phyloP scores from a whole-genome alignment of 1,139 yeast genomes.

The Sugiyamaella japonica region DNA sequence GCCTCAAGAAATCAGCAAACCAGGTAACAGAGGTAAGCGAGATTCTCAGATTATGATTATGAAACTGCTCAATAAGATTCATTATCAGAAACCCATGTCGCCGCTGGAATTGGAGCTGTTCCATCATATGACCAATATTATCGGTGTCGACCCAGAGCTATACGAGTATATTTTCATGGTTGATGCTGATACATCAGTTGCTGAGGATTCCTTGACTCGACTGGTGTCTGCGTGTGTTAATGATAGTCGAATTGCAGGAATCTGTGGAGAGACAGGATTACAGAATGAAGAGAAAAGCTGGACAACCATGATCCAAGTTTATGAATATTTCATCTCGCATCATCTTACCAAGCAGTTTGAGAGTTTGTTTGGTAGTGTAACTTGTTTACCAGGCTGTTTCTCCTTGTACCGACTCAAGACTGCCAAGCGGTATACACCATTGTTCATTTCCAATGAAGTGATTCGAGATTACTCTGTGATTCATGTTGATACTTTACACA shows the following conservation, averaged over 20 bases:
- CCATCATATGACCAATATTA: conserved; percentile 45
- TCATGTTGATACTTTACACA: conserved; percentile 45
- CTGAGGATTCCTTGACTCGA: conserved; percentile 42
- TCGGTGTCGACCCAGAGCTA: conserved; percentile 46
- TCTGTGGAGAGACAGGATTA: conserved; percentile 46
- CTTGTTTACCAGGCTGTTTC: conserved; percentile 49
- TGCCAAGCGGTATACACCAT: conserved; percentile 41
- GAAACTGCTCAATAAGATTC: conserved; percentile 45
- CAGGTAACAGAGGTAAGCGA: conserved; percentile 48
- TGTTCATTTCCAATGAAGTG: conserved; percentile 42
- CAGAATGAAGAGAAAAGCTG: conserved; percentile 43
- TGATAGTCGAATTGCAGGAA: conserved; percentile 43
- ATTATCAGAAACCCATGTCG: conserved; percentile 43
- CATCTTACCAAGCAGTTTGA: conserved; percentile 47
- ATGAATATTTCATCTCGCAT: conserved; percentile 47
- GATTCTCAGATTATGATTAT: conserved; percentile 46
- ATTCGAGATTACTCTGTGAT: conserved; percentile 43
- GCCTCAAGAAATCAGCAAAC: conserved; percentile 39
- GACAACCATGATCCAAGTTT: conserved; percentile 47
- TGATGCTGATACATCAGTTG: conserved; percentile 46
- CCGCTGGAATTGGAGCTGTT: conserved; percentile 46
- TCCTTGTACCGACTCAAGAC: conserved; percentile 44
- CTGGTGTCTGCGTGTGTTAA: conserved; percentile 43
- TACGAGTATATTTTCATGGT: conserved; percentile 45
- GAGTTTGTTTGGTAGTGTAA: conserved; percentile 44